Evolutionary conservation across 2,329 filamentous ascomycete genomes (phyloP).

Genomic region (Cladosporium sphaerospermum): DNA sequence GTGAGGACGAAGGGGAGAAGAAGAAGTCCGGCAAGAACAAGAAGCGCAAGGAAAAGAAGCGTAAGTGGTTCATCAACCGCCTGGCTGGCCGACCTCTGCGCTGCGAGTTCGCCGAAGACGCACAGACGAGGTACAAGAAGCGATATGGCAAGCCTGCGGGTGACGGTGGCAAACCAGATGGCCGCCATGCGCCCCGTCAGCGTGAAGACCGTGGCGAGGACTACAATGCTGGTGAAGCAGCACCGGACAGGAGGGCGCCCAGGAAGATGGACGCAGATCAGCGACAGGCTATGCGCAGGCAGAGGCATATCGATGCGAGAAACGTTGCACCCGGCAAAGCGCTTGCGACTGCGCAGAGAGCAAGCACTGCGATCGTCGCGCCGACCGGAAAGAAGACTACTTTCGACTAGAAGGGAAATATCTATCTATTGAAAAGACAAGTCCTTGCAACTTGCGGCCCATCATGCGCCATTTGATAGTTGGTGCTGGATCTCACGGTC

Average conservation of each 20-base stretch:
- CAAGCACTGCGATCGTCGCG: conserved; percentile 74
- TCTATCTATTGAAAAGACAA: too few relatives aligned
- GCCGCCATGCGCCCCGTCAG: conserved; percentile 14
- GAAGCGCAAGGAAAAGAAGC: conserved; percentile 42
- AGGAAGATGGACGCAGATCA: conserved; percentile 28
- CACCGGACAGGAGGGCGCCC: conserved; percentile 21
- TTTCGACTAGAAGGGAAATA: conserved; percentile 54
- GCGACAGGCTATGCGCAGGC: conserved; percentile 29
- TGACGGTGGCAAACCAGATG: conserved; percentile 14
- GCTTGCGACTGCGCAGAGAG: conserved; percentile 48
- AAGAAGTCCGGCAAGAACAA: conserved; percentile 34
- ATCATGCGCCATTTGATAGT: too few relatives aligned
- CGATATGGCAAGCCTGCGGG: conserved; percentile 56
- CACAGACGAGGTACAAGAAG: conserved; percentile 85
- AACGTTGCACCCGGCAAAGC: conserved; percentile 40
- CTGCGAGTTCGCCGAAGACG: conserved; percentile 90
- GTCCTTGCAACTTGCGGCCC: too few relatives aligned
- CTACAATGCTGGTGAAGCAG: conserved; percentile 17
- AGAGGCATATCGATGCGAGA: conserved; percentile 37
- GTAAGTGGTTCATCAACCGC: conserved; percentile 76
- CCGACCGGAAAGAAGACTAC: conserved; percentile 73
- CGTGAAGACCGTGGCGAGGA: not conserved
- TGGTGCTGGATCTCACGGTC: too few relatives aligned
- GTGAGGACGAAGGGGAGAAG: conserved; percentile 38
- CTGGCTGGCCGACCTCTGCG: conserved; percentile 74